Evolutionary conservation across 345 rosid genomes (phyloP).

Genomic region (Cardamine occulta): DNA sequence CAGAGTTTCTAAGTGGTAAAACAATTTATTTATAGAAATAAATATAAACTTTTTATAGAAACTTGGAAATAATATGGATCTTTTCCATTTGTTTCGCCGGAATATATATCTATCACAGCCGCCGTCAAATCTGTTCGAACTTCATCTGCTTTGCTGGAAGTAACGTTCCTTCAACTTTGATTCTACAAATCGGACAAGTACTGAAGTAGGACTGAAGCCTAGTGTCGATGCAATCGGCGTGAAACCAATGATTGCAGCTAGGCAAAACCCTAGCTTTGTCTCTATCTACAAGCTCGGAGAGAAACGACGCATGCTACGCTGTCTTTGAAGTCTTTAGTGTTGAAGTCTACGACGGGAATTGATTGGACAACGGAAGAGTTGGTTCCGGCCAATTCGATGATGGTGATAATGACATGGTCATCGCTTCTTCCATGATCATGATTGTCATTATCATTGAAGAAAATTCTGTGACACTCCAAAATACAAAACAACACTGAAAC

Average conservation of each 20-base stretch:
- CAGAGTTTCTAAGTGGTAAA: too few relatives aligned
- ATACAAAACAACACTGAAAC: background rate
- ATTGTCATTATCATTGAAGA: too few relatives aligned
- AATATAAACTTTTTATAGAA: too few relatives aligned
- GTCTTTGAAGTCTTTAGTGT: constrained; percentile 50
- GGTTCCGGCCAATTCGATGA: constrained; percentile 39
- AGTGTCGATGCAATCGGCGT: constrained; percentile 71
- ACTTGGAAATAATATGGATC: too few relatives aligned
- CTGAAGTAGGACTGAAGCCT: too few relatives aligned
- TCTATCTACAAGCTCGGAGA: constrained; percentile 67
- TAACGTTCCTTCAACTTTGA: too few relatives aligned
- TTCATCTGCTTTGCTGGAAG: too few relatives aligned
- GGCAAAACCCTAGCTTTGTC: constrained; percentile 71
- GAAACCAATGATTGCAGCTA: constrained; percentile 76
- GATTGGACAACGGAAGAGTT: constrained; percentile 53
- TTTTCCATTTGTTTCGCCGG: too few relatives aligned
- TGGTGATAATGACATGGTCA: background rate
- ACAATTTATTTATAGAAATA: constrained; percentile 15
- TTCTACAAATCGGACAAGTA: too few relatives aligned
- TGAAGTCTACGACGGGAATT: constrained; percentile 57
- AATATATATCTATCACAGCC: too few relatives aligned
- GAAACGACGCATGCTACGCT: constrained; percentile 69
- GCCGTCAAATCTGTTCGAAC: too few relatives aligned
- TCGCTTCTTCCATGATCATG: constrained; percentile 4
- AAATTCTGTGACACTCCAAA: background rate